Conservation (phyloP, 139 green algal genomes). For the Dunaliella primolecta region DNA sequence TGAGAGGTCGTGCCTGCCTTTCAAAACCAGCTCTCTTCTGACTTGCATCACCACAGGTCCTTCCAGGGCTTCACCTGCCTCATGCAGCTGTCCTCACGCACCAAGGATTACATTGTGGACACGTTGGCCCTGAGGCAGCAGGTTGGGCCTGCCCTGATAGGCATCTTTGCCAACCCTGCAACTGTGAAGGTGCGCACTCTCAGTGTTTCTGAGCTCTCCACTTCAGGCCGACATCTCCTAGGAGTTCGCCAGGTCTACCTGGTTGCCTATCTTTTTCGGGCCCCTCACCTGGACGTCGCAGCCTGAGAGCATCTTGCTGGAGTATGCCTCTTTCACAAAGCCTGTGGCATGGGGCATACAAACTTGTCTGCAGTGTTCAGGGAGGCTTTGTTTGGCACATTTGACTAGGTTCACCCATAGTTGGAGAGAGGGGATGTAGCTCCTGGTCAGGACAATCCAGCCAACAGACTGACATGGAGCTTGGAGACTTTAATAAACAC, state of each 20-base stretch:
- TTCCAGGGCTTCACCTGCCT: conserved; percentile 88
- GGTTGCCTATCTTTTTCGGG: background rate
- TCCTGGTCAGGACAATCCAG: no score
- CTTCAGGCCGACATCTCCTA: background rate
- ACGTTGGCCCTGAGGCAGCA: conserved; percentile 63
- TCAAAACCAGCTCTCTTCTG: background rate
- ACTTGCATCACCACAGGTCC: conserved; percentile 26
- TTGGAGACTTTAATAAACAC: no score
- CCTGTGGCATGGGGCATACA: no score
- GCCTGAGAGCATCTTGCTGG: no score
- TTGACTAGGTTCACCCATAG: no score
- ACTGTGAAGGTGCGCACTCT: conserved; percentile 63
- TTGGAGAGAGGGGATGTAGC: no score
- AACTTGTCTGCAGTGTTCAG: no score
- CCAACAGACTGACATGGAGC: no score
- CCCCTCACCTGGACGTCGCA: no score
- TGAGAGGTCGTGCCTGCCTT: background rate
- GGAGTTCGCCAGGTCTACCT: background rate
- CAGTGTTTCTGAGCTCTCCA: background rate
- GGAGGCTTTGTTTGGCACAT: no score
- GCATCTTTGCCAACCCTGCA: conserved; percentile 63
- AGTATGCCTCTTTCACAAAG: no score
- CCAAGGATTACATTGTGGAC: conserved; percentile 85
- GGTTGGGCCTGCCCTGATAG: conserved; percentile 52
- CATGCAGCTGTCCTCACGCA: conserved; percentile 86